Percentiles rank a stretch among this genome's conserved stretches.
These are phyloP conservation scores for Iberis pinnata DNA, from an alignment of 345 rosid genomes.

Conservation along the genomic window DNA sequence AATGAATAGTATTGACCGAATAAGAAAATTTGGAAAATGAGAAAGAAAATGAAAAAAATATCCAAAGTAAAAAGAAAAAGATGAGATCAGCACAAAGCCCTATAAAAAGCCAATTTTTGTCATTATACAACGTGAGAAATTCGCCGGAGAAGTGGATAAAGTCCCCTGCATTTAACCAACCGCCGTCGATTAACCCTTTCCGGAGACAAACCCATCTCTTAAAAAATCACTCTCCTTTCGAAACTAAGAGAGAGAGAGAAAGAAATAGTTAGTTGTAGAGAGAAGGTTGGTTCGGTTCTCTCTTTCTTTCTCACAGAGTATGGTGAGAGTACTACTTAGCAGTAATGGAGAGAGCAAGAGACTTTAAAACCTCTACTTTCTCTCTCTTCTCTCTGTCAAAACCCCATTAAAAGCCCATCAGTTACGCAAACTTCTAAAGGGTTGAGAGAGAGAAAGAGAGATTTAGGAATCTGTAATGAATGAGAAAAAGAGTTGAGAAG, in stretches of 20 bases:
- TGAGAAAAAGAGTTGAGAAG: conserved; percentile 11
- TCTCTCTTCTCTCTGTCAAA: conserved; percentile 17
- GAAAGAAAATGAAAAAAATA: not conserved
- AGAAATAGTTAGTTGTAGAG: conserved; percentile 26
- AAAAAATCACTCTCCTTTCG: not conserved
- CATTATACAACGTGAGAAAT: conserved; percentile 23
- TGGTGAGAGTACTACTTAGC: conserved; percentile 33
- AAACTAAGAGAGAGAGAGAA: conserved; percentile 9
- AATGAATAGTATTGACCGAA: too few relatives aligned
- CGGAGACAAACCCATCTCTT: conserved; percentile 18
- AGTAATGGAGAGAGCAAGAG: conserved; percentile 33
- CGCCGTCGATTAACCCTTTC: conserved; percentile 11
- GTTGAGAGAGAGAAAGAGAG: conserved; percentile 9
- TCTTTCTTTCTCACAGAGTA: conserved; percentile 21
- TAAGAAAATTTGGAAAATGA: too few relatives aligned
- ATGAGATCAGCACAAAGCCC: conserved; percentile 27
- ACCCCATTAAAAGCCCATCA: conserved; percentile 32
- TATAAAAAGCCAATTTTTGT: conserved; percentile 27
- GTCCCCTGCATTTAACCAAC: conserved; percentile 11
- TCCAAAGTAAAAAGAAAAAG: not conserved
- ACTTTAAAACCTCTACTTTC: conserved; percentile 17
- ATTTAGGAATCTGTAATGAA: conserved; percentile 31
- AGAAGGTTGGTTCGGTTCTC: conserved; percentile 28
- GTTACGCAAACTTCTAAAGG: conserved; percentile 27
- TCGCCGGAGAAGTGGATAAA: conserved; percentile 32